phyloP scores from a whole-genome alignment of 2,329 filamentous ascomycete genomes.

The Microthyrium microscopicum region DNA sequence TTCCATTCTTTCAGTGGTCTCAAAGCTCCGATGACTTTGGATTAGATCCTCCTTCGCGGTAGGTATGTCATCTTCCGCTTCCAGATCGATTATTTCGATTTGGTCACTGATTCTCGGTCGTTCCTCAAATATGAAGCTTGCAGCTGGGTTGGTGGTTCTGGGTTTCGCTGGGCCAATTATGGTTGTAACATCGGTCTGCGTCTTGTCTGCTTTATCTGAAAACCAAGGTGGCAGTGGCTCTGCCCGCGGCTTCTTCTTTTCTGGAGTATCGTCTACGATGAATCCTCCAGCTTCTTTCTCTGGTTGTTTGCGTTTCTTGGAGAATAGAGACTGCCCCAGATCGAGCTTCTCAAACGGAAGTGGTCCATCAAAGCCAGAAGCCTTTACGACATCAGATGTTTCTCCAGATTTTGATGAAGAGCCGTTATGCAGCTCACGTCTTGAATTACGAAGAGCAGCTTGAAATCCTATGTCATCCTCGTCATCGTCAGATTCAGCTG shows the following conservation, averaged over 20 bases:
- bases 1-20: too few species aligned
- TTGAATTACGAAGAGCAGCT: slow-evolving; percentile 56
- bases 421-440: slow-evolving; percentile 30
- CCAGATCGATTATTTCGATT: slow-evolving; percentile 29
- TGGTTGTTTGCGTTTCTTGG: slow-evolving; percentile 34
- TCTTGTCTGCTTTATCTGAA: slow-evolving; percentile 34
- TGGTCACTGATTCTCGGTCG: too few species aligned
- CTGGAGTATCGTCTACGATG: slow-evolving; percentile 29
- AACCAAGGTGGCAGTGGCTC: slow-evolving; percentile 66
- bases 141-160: too few species aligned
- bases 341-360: slow-evolving; percentile 74
- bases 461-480: slow-evolving; percentile 58
- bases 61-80: slow-evolving; percentile 25
- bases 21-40: too few species aligned
- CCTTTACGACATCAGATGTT: background rate
- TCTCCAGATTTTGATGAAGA: slow-evolving; percentile 39
- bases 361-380: slow-evolving; percentile 53
- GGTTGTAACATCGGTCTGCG: too few species aligned
- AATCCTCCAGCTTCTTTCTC: slow-evolving; percentile 49
- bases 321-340: slow-evolving; percentile 44
- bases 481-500: slow-evolving; percentile 44
- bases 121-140: slow-evolving; percentile 52
- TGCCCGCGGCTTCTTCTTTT: slow-evolving; percentile 27
- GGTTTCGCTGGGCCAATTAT: too few species aligned
- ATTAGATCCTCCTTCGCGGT: too few species aligned